Base-by-base conservation (phyloP, 2,329 filamentous ascomycete species). In the Nemania diffusa region DNA sequence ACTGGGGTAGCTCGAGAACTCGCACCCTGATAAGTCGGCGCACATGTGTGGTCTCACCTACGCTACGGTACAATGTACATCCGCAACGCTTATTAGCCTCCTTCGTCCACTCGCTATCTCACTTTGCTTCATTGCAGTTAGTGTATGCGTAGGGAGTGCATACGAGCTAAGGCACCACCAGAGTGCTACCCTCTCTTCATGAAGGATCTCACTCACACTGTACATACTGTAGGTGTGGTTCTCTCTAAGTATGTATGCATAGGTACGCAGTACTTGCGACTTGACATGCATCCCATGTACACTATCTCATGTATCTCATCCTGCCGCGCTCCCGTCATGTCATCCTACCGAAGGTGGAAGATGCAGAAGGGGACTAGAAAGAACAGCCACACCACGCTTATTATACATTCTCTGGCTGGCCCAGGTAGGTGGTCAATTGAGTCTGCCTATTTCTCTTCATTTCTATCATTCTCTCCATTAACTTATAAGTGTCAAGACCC, bases 181-280 rank as follows among this genome's bases (percentile, higher is more conserved):
- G 50, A 60, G 59, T 65, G 37, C 59, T 51, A 65, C 59, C 68
- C 62, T 67, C 46, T 34, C 56, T 29, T 48, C 17, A 37, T 13
- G 62, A 68, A 70, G 65, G 65, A 68, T 68, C 62, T 15, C 59
- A 65, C 65, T n/a, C 62, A 68, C 68, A 70, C 68, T 70, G 65
- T 68, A 32, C 5, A n/a, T n/a, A n/a, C n/a, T n/a, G n/a, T n/a
- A 51, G 50, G 52, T 59, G 64, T 67, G 64, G 64, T 62, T 27
- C 60, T 46, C 48, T 52, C 24, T 27, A 2, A 7, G 17, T 46
- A 7, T 46, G 17, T 46, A n/a, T 17, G 17, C 20, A 46, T 5
- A 9, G 20, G 8, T 50, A 20, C 24, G 15, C 9, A 50, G 3
- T 40, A 44, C 40, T 44, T 44, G 40, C 51, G 27, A 57, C 57